Conservation (phyloP, 2,329 filamentous ascomycete species). For the Penicillium sp. region DNA sequence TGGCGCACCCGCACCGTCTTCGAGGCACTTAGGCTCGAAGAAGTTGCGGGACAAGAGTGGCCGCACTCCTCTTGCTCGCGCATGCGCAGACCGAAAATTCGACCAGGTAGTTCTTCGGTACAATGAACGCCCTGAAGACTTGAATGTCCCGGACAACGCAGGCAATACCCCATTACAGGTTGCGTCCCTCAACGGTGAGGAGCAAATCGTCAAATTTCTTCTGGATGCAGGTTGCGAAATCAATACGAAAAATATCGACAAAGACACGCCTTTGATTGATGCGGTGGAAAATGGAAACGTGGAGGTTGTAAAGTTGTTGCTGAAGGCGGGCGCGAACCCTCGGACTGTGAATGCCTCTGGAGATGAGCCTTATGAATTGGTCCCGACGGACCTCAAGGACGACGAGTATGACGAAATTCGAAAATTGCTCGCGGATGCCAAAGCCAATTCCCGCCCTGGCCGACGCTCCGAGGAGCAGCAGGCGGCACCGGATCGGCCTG, state of each 20-base stretch:
- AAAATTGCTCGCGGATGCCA: slow-evolving; percentile 59
- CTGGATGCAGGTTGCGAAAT: slow-evolving; percentile 79
- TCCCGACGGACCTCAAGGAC: slow-evolving; percentile 65
- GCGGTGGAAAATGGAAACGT: slow-evolving; percentile 93
- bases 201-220: slow-evolving; percentile 79
- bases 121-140: slow-evolving; percentile 73
- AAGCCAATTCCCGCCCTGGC: slow-evolving; percentile 48
- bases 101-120: slow-evolving; percentile 70
- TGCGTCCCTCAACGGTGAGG: slow-evolving; percentile 78
- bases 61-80: slow-evolving; percentile 81
- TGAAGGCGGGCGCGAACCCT: slow-evolving; percentile 85
- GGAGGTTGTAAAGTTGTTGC: slow-evolving; percentile 75
- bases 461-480: slow-evolving; percentile 42
- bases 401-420: slow-evolving; percentile 69
- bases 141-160: slow-evolving; percentile 86
- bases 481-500: slow-evolving; percentile 30
- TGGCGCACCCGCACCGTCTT: slow-evolving; percentile 54
- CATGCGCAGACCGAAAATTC: slow-evolving; percentile 78
- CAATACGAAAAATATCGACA: slow-evolving; percentile 70
- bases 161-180: slow-evolving; percentile 96
- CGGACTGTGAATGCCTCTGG: slow-evolving; percentile 87
- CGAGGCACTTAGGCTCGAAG: slow-evolving; percentile 63
- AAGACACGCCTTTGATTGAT: slow-evolving; percentile 90
- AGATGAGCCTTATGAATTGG: slow-evolving; percentile 80
- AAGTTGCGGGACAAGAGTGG: slow-evolving; percentile 90